Base-by-base conservation (phyloP, 495 filamentous ascomycete genomes). In the Tuber umbilicatum region DNA sequence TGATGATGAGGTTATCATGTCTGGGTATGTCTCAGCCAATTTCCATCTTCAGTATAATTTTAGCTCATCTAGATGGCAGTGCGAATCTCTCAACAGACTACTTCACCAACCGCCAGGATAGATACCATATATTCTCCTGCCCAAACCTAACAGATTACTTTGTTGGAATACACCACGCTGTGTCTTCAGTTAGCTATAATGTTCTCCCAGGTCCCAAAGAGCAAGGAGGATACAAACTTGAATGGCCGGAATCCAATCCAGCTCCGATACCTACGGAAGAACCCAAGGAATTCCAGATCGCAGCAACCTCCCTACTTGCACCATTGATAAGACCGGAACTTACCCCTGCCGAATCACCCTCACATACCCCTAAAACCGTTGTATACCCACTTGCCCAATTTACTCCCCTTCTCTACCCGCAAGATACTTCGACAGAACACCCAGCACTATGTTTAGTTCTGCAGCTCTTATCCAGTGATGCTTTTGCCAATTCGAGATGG, bases 61-160 rank as follows among this genome's bases (percentile, higher is more conserved):
- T 5, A 38, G 55, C 35, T 68, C 39, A 78, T 12, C 71, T 64
- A 35, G 27, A 35, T 64, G 12, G 7, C 64, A 92, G 90, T 42
- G 95, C 95, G 14, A 99, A 99, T 75, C 86, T 99, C 16, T 97
- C 94, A 7, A 87, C 87, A 45, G 94, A 98, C 80, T 99, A 99
- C 83, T 99, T 99, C 83, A 97, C 93, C 17, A 94, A 97, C 80
- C 89, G 95, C 5, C 90, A 98, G 76, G 95, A 99, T 81, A 87
- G 95, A 70, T 99, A 99, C 79, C 96, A 99, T 81, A 83, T 98
- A 70, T 97, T 97, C 84, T 89, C 87, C 7, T 94, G 91, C 21
- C 88, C 86, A 76, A 88, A 90, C 37, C 85, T 99, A 35, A 90
- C 94, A 1, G 88, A 93, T 71, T 94, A 97, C 85, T 99, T 93